Percentiles rank a stretch among this genome's conserved stretches.
phyloP scores from a whole-genome alignment of 257 asterid genomes.

The Cynanchum wilfordii region DNA sequence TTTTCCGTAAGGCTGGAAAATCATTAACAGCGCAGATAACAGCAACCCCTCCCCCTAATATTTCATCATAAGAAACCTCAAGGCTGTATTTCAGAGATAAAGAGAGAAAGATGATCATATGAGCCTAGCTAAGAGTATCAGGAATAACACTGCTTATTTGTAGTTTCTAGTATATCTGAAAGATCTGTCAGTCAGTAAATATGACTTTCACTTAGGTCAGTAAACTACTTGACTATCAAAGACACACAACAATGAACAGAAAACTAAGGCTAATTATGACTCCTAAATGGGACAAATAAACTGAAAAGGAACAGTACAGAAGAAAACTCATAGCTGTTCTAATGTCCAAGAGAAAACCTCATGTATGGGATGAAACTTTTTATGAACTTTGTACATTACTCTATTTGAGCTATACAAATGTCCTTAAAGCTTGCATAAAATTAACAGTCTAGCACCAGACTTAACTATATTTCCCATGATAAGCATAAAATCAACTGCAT shows the following conservation, averaged over 20 bases:
- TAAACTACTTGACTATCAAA: not conserved
- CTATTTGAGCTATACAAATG: not conserved
- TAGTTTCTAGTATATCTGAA: not conserved
- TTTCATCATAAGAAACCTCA: not conserved
- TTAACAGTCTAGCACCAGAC: not conserved
- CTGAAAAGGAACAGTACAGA: not conserved
- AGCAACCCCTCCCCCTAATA: not conserved
- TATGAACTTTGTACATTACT: not conserved
- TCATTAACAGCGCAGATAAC: not conserved
- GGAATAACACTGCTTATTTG: not conserved
- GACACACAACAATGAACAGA: not conserved
- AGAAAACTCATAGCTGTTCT: not conserved
- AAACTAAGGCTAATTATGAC: not conserved
- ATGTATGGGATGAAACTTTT: not conserved
- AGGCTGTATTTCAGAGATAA: not conserved
- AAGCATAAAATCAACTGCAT: not conserved
- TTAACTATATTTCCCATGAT: not conserved
- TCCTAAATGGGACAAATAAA: not conserved
- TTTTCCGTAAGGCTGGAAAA: not conserved
- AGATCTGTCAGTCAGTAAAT: not conserved
- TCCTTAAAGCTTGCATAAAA: not conserved
- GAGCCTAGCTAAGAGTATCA: not conserved
- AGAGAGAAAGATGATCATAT: not conserved
- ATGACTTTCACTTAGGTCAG: not conserved
- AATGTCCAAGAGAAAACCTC: not conserved